Base-by-base conservation (phyloP, 495 filamentous ascomycete genomes). In the Parachaetomium inaequale region DNA sequence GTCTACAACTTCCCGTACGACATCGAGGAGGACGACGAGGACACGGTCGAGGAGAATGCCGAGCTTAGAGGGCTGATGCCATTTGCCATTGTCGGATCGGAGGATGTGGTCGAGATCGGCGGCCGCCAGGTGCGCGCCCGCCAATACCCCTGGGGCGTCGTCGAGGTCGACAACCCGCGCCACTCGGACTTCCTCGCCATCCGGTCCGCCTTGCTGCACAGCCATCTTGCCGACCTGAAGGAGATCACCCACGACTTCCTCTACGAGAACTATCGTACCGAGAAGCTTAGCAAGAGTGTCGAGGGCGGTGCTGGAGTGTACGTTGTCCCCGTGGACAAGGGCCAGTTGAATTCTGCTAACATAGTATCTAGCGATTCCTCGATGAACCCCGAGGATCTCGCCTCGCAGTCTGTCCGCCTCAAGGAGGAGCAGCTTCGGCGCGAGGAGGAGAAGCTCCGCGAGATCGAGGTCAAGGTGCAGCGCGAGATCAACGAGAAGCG, bases 1-100 rank as follows among this genome's bases (percentile, higher is more conserved):
- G 95, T 98, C 67, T 98, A 98, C 86, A 98, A 98, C 84, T 98
- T 98, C 83, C 94, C 94, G 34, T 98, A 98, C 80, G 94, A 98
- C 73, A 94, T 98, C 62, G 94, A 98, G 79, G 94, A 98, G 79
- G 94, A 98, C 73, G 94, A 98, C 72, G 94, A 98, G 78, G 94
- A 98, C 71, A 98, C 94, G 0, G 93, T 98, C 29, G 94, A 98
- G 79, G 94, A 98, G 79, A 98, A 98, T 68, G 92, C 93, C 58
- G 94, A 98, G 78, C 83, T 98, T 46, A 87, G 94, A 74, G 92
- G 93, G 45, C 81, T 98, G 65, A 98, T 98, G 94, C 94, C 94
- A 12, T 98, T 98, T 66, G 94, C 94, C 56, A 98, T 98, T 74
- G 94, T 98, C 62, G 94, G 94, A 34, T 95, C 91, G 6, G 95